Conservation (phyloP, 257 asterid species). For the Salvia rosmarinus region DNA sequence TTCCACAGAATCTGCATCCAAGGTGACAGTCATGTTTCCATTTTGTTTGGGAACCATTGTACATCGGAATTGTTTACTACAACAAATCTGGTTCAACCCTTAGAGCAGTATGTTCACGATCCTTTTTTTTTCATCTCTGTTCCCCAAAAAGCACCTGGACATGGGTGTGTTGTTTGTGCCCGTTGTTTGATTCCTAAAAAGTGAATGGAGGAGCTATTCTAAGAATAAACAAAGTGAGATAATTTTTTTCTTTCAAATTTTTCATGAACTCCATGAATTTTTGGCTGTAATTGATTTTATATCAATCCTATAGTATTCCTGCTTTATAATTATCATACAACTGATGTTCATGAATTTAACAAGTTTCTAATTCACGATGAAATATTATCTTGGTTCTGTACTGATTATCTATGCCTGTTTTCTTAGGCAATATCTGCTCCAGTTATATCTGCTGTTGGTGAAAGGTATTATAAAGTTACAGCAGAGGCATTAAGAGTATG, state of each 20-base stretch:
- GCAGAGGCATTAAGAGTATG: slow-evolving; percentile 98
- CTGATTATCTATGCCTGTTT: slow-evolving; percentile 32
- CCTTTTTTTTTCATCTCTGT: slow-evolving; percentile 11
- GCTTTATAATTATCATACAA: neutral
- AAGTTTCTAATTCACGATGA: slow-evolving; percentile 19
- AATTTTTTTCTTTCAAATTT: neutral
- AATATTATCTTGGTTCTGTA: slow-evolving; percentile 23
- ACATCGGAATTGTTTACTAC: neutral
- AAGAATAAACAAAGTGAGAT: neutral
- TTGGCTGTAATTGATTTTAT: slow-evolving; percentile 17
- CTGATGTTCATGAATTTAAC: slow-evolving; percentile 2
- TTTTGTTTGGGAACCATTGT: neutral
- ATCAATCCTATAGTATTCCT: neutral
- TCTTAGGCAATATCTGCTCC: slow-evolving; percentile 87
- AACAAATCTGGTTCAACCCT: neutral
- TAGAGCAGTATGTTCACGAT: slow-evolving; percentile 2
- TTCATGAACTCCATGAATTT: slow-evolving; percentile 2
- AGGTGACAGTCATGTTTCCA: neutral
- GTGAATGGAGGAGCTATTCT: neutral
- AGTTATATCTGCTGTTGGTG: slow-evolving; percentile 92
- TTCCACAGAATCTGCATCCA: neutral
- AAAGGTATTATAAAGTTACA: slow-evolving; percentile 94
- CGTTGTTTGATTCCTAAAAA: neutral
- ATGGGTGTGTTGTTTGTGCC: neutral
- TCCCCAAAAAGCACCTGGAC: neutral